phyloP scores from a whole-genome alignment of 805 yeast genomes.

The Nakazawaea peltata region DNA sequence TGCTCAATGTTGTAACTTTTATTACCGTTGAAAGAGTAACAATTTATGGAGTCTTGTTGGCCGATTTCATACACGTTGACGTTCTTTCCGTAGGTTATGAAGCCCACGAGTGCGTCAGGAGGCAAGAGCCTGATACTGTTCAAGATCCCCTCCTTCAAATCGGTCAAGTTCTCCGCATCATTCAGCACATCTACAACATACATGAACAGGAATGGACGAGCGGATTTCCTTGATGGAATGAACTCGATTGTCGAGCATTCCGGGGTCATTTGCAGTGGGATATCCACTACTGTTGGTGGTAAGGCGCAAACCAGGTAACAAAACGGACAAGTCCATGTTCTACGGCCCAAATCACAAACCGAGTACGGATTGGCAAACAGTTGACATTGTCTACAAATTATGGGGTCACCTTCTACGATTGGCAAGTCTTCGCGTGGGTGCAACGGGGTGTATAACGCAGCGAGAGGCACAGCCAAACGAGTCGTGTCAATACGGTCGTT shows the following conservation, averaged over 20 bases:
- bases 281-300: constrained; percentile 17
- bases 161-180: constrained; percentile 40
- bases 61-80: constrained; percentile 50
- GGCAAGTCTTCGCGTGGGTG: constrained; percentile 34
- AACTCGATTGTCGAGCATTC: constrained; percentile 46
- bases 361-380: constrained; percentile 48
- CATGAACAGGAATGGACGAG: constrained; percentile 39
- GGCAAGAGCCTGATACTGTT: constrained; percentile 39
- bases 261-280: constrained; percentile 30
- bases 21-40: constrained; percentile 46
- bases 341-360: constrained; percentile 21
- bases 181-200: constrained; percentile 52
- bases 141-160: constrained; percentile 42
- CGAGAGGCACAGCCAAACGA: constrained; percentile 46
- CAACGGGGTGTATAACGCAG: constrained; percentile 53
- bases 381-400: constrained; percentile 47
- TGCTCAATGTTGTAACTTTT: constrained; percentile 42
- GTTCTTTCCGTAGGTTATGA: constrained; percentile 52
- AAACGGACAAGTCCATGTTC: constrained; percentile 48
- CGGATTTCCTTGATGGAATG: constrained; percentile 20
- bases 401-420: constrained; percentile 29
- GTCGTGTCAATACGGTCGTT: constrained; percentile 43
- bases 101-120: constrained; percentile 45
- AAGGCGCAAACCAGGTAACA: constrained; percentile 41
- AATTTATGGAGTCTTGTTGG: constrained; percentile 23